Base-by-base conservation (phyloP, 1,284 basidiomycete genomes). In the Leucoagaricus sp. region DNA sequence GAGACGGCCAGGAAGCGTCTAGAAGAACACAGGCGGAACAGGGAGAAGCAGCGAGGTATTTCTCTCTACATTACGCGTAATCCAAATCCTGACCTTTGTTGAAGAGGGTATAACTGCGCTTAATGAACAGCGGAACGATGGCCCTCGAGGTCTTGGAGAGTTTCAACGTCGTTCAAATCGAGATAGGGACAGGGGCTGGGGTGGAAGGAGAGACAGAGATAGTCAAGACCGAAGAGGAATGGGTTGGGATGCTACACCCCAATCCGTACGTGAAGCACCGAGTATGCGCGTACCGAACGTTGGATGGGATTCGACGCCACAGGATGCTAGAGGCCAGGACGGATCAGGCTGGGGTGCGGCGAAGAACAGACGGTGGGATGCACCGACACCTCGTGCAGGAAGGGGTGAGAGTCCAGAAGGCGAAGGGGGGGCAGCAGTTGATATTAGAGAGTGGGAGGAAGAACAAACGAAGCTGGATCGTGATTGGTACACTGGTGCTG, bases 401-500 rank as follows among this genome's bases (percentile, higher is more conserved):
- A 76, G 87, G 63, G 85, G 80, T 10, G 81, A 76, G 0, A 86
- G 85, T 58, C 85, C 86, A 5, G 83, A 87, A 40, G 87, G 76
- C 12, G 82, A 83, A 13, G 85, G 84, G 38, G 82, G 74, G 34
- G 71, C 80, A 34, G 85, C 77, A 12, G 71, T 89, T 26, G 87
- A 90, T 66, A 79, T 83, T 31, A 80, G 91, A 54, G 95, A 96
- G 64, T 98, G 94, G 94, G 95, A 96, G 69, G 94, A 97, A 64
- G 95, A 97, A 69, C 93, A 96, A 69, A 81, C 94, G 7, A 81
- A 82, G 46, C 69, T 97, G 64, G 95, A 98, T 69, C 80, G 95
- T 15, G 94, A 96, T 69, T 98, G 95, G 95, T 98, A 98, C 68
- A 90, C 85, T 59, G 85, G 86, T 40, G 92, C 93, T 33, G 94